A percentile compares a stretch with the other conserved stretches of the same genome.
Evolutionary conservation across 2,329 filamentous ascomycete genomes (phyloP).

Genomic region (Botrytis porri): DNA sequence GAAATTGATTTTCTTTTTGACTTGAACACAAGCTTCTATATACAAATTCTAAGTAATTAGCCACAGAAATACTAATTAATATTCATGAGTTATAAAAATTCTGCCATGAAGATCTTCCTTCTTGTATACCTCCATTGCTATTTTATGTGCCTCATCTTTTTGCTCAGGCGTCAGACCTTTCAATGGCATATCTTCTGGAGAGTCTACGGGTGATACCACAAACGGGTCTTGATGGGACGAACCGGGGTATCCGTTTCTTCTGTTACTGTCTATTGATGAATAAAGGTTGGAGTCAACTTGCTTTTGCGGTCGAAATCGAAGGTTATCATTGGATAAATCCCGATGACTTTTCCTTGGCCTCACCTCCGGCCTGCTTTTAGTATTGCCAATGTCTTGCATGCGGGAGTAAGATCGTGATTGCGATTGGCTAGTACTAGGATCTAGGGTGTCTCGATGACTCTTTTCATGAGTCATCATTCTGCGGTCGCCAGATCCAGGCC

Average conservation of each 20-base stretch:
- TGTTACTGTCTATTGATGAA: no score
- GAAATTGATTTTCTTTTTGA: neutral
- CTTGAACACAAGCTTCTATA: neutral
- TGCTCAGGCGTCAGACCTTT: neutral
- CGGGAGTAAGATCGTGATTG: neutral
- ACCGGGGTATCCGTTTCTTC: no score
- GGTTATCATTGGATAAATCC: neutral
- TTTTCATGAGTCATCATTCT: neutral
- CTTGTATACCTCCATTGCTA: no score
- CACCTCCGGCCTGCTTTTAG: no score
- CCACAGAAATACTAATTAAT: neutral
- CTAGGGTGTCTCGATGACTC: neutral
- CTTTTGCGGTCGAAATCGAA: no score
- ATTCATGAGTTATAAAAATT: neutral
- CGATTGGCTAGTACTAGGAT: neutral
- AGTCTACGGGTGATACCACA: neutral
- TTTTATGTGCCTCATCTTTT: neutral
- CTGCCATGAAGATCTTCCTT: no score
- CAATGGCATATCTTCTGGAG: neutral
- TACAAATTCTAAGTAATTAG: neutral
- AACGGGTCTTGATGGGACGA: neutral
- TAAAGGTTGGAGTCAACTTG: no score
- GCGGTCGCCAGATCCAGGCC: neutral
- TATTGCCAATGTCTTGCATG: no score
- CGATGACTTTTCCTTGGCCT: neutral